Evolutionary conservation across 108 stramenopile species (phyloP).

Genomic region (Cyclotella kingstonii): DNA sequence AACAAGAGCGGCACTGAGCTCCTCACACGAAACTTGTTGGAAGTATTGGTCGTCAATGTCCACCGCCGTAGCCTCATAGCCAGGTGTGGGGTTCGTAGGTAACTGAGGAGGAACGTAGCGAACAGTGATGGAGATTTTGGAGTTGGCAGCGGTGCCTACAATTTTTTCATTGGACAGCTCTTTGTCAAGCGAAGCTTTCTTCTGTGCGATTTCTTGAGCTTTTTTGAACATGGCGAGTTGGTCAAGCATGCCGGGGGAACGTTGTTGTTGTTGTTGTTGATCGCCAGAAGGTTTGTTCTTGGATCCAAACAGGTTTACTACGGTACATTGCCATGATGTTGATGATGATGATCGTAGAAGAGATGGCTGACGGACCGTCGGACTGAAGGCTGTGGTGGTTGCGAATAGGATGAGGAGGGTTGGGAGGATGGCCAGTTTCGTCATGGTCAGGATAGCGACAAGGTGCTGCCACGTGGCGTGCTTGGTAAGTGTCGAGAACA

Average conservation of each 20-base stretch:
- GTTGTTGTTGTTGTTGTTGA: slow-evolving; percentile 41
- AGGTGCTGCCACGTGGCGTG: no score
- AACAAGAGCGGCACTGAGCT: slow-evolving; percentile 52
- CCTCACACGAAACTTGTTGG: slow-evolving; percentile 58
- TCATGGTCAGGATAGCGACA: slow-evolving; percentile 25
- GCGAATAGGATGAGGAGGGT: slow-evolving; percentile 30
- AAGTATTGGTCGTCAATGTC: slow-evolving; percentile 80
- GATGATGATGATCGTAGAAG: slow-evolving; percentile 10
- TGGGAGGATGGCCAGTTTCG: slow-evolving; percentile 33
- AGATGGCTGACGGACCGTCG: slow-evolving; percentile 10
- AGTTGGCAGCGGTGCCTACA: slow-evolving; percentile 55
- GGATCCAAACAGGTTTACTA: slow-evolving; percentile 65
- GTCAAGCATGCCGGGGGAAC: slow-evolving; percentile 89
- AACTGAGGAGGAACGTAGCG: slow-evolving; percentile 73
- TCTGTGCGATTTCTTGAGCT: slow-evolving; percentile 81
- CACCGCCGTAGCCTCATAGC: slow-evolving; percentile 61
- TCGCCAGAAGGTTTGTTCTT: slow-evolving; percentile 47
- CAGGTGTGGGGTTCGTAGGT: slow-evolving; percentile 82
- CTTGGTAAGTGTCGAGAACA: no score
- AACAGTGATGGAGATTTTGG: slow-evolving; percentile 65
- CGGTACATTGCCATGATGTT: no score
- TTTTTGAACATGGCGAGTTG: slow-evolving; percentile 91
- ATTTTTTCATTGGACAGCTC: slow-evolving; percentile 61
- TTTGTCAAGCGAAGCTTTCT: slow-evolving; percentile 71
- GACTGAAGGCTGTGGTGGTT: slow-evolving; percentile 45